Percentiles rank a stretch among this genome's conserved stretches.
Conservation (phyloP, 345 rosid genomes). For the Populus tremula region DNA sequence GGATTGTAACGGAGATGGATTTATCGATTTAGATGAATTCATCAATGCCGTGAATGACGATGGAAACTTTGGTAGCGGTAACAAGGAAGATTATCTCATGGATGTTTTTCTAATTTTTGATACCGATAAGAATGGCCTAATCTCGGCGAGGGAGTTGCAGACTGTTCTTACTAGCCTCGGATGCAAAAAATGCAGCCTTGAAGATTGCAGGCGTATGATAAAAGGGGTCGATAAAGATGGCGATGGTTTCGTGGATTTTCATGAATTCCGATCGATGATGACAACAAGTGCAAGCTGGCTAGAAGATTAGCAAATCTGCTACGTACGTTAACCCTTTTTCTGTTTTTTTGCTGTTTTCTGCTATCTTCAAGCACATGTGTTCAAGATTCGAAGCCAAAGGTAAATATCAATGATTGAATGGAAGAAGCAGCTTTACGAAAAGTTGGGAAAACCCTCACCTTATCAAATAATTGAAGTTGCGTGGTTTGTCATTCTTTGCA, state of each 20-base stretch:
- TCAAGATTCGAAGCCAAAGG: neutral
- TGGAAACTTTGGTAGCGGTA: neutral
- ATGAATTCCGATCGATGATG: conserved; percentile 50
- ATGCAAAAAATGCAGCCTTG: conserved; percentile 28
- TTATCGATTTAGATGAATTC: conserved; percentile 44
- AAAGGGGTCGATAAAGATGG: conserved; percentile 42
- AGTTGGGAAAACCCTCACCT: neutral
- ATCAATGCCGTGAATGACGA: conserved; percentile 13
- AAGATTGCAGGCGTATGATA: conserved; percentile 48
- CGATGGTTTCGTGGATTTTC: conserved; percentile 53
- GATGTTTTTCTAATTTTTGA: conserved; percentile 49
- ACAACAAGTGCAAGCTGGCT: neutral
- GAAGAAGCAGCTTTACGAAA: neutral
- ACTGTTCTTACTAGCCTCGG: conserved; percentile 37
- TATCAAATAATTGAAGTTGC: neutral
- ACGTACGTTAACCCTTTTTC: neutral
- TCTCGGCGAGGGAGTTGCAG: conserved; percentile 47
- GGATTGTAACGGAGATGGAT: conserved; percentile 53
- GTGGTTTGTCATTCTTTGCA: neutral
- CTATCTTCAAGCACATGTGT: neutral
- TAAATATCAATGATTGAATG: neutral
- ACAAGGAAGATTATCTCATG: conserved; percentile 31
- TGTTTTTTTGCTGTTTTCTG: neutral
- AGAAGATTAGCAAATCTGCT: neutral
- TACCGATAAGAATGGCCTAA: conserved; percentile 39